Evolutionary conservation across 2,329 filamentous ascomycete genomes (phyloP), one percentile per base, ranked within the genome.

Genomic region (Hypomyces perniciosus): DNA sequence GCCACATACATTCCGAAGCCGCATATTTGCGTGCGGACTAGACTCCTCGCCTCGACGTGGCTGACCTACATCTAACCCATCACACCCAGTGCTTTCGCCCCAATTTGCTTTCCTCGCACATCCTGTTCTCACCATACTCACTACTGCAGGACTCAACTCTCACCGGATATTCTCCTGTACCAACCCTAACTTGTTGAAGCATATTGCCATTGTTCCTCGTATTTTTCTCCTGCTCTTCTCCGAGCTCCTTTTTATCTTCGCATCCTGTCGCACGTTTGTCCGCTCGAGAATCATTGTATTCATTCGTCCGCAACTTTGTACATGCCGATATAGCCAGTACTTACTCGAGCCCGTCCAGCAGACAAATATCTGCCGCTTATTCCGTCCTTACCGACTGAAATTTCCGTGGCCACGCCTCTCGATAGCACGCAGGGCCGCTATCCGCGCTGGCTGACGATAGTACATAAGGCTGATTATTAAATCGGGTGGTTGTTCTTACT

Each of bases 271-370:
- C 20, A 20, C 20, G 20, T 20, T 20, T 20, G 20, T 20, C 20
- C 20, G 20, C 20, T 20, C 20, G 20, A 20, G 20, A 20, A 20
- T 20, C 20, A 20, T 20, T 20, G 20, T 20, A 20, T 20, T 20
- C 20, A 20, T 20, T 20, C 20, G 20, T 20, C 20, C 20, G 20
- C 27, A 37, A n/a, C 40, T 48, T 46, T 58, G 58, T 59, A 58
- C 54, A 58, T 61, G 57, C 54, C 56, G 53, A 55, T 53, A 58
- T 44, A 49, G 45, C 43, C 37, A 48, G 51, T 55, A 57, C 52
- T 44, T 54, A 51, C 10, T 50, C 48, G 43, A 45, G 29, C 46
- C 31, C 44, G 51, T 38, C 44, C 34, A 26, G 20, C 20, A 20
- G 20, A 44, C 43, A 35, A 37, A n/a, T 30, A 46, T 20, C 13